A percentile compares a stretch with the other conserved stretches of the same genome.
These are phyloP conservation scores for Coleophoma crateriformis DNA, from an alignment of 2,329 filamentous ascomycete species.

Conservation along the genomic window DNA sequence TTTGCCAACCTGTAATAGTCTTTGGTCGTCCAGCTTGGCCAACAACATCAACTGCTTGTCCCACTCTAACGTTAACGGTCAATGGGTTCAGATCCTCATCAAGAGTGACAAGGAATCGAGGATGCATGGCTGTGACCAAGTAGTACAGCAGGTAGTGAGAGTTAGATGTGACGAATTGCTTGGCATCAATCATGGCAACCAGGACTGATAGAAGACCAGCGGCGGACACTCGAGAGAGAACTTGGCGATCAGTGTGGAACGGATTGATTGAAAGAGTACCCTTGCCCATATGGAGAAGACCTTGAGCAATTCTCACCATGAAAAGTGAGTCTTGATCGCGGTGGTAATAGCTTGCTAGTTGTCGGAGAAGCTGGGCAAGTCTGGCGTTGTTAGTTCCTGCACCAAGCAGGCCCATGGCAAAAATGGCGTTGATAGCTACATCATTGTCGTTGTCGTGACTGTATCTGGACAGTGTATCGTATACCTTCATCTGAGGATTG, in stretches of 20 bases:
- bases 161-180: conserved; percentile 65
- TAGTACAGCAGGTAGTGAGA: conserved; percentile 96
- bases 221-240: conserved; percentile 85
- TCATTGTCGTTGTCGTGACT: conserved; percentile 98
- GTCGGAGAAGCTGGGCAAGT: conserved; percentile 86
- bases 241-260: conserved; percentile 98
- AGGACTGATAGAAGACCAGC: conserved; percentile 86
- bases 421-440: conserved; percentile 97
- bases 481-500: conserved; percentile 99
- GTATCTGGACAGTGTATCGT: conserved; percentile 95
- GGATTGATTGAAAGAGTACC: conserved; percentile 92
- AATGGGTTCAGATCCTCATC: conserved; percentile 92
- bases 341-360: conserved; percentile 97
- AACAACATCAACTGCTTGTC: conserved; percentile 96
- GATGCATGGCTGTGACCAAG: conserved; percentile 93
- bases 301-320: conserved; percentile 98
- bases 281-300: conserved; percentile 98
- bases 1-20: conserved; percentile 99
- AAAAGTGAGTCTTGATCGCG: conserved; percentile 93
- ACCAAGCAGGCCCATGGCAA: conserved; percentile 95
- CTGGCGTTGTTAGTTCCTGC: conserved; percentile 98
- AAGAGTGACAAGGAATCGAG: conserved; percentile 90
- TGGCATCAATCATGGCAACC: conserved; percentile 91
- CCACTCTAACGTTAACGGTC: conserved; percentile 92
- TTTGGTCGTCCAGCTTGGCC: conserved; percentile 95